Evolutionary conservation across 148 eudicot species (phyloP).

Genomic region (Silene conica): DNA sequence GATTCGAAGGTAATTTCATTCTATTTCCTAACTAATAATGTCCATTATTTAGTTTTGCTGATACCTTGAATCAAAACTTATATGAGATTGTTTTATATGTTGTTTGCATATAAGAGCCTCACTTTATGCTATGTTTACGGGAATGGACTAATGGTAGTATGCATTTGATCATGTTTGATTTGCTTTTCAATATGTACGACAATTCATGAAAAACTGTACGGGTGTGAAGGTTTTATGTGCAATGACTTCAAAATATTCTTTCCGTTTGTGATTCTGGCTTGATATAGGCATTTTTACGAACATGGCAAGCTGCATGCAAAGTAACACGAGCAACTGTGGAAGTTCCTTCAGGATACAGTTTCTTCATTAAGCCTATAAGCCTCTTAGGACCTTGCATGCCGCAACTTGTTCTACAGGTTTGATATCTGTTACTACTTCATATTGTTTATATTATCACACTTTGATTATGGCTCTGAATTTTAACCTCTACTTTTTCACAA

Average conservation of each 20-base stretch:
- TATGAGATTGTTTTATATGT: too few relatives aligned
- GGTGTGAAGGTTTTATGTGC: too few relatives aligned
- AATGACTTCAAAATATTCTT: background rate
- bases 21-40: background rate
- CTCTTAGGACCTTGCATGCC: slow-evolving; percentile 86
- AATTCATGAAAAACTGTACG: too few relatives aligned
- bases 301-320: slow-evolving; percentile 77
- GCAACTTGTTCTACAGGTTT: slow-evolving; percentile 61
- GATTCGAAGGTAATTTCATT: slow-evolving; percentile 54
- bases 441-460: background rate
- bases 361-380: slow-evolving; percentile 55
- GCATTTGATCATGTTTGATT: too few relatives aligned
- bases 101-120: too few relatives aligned
- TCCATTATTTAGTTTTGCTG: background rate
- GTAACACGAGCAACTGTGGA: slow-evolving; percentile 41
- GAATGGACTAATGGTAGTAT: too few relatives aligned
- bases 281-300: slow-evolving; percentile 58
- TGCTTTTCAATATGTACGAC: too few relatives aligned
- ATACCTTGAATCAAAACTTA: background rate
- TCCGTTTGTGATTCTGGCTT: background rate
- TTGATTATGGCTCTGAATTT: background rate
- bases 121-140: too few relatives aligned
- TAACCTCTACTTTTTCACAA: too few relatives aligned
- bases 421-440: background rate
- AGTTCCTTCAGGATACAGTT: slow-evolving; percentile 51